Percentiles rank a stretch among this genome's conserved stretches.
Conservation (phyloP, 495 filamentous ascomycete species). For the Beverwykella pulmonaria region DNA sequence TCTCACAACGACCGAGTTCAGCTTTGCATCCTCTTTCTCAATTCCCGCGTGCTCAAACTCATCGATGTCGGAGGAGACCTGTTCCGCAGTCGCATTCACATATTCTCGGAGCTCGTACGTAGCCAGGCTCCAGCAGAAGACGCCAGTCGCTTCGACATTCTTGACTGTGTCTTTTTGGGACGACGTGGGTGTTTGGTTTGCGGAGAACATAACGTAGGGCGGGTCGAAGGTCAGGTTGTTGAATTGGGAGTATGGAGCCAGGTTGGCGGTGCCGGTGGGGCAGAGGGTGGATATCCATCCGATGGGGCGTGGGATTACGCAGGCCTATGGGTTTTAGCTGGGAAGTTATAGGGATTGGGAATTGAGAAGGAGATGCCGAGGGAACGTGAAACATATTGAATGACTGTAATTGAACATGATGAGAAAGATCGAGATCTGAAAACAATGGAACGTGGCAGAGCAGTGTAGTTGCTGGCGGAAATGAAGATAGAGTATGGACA, state of each 20-base stretch:
- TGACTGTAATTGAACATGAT: background rate
- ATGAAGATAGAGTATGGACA: too few species aligned
- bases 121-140: constrained; percentile 62
- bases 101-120: constrained; percentile 57
- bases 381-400: background rate
- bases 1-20: constrained; percentile 28
- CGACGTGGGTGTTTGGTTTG: constrained; percentile 52
- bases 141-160: constrained; percentile 57
- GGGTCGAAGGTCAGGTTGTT: constrained; percentile 65
- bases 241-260: constrained; percentile 62
- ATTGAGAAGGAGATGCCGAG: background rate
- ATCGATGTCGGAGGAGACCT: constrained; percentile 51
- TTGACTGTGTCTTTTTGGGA: constrained; percentile 57
- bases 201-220: constrained; percentile 59
- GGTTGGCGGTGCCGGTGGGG: constrained; percentile 47
- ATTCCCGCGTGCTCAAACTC: constrained; percentile 56
- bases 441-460: too few species aligned
- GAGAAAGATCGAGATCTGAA: too few species aligned
- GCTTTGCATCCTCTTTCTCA: constrained; percentile 49
- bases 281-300: constrained; percentile 49
- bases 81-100: constrained; percentile 56
- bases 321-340: constrained; percentile 38
- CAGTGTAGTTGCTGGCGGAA: too few species aligned
- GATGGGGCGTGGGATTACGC: constrained; percentile 48
- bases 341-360: background rate